Percentiles rank a stretch among this genome's conserved stretches.
Evolutionary conservation across 2,329 filamentous ascomycete species (phyloP).

Genomic region (Thermomyces lanuginosus): DNA sequence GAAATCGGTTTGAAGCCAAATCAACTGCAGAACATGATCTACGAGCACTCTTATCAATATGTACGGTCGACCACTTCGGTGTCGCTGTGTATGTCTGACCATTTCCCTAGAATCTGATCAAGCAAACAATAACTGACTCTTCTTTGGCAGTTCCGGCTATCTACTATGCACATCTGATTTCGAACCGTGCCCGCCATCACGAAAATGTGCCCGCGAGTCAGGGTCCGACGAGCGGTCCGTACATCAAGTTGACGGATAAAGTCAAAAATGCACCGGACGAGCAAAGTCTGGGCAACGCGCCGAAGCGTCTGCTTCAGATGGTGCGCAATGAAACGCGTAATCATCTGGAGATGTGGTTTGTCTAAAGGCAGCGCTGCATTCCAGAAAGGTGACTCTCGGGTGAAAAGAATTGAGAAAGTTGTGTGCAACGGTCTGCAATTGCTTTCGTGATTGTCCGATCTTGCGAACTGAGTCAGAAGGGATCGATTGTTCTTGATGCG

Average conservation of each 20-base stretch:
- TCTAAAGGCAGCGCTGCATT: too few relatives aligned
- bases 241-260: conserved; percentile 17
- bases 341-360: conserved; percentile 7
- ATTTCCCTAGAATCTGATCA: background rate
- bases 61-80: conserved; percentile 83
- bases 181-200: conserved; percentile 62
- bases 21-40: conserved; percentile 71
- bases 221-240: conserved; percentile 26
- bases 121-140: conserved; percentile 4
- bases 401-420: background rate
- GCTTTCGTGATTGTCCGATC: too few relatives aligned
- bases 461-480: background rate
- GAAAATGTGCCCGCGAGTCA: conserved; percentile 35
- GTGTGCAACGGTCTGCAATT: too few relatives aligned
- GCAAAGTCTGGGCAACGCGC: background rate
- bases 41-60: conserved; percentile 90
- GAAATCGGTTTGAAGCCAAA: conserved; percentile 53
- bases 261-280: conserved; percentile 2
- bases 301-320: conserved; percentile 4
- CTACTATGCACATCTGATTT: conserved; percentile 89
- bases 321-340: conserved; percentile 4
- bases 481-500: background rate
- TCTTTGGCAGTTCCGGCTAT: conserved; percentile 52
- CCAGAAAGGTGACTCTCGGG: background rate
- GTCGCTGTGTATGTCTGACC: conserved; percentile 46